These are phyloP conservation scores for Taiozyma sp. DNA, from an alignment of 1,139 yeast genomes.

Conservation along the genomic window DNA sequence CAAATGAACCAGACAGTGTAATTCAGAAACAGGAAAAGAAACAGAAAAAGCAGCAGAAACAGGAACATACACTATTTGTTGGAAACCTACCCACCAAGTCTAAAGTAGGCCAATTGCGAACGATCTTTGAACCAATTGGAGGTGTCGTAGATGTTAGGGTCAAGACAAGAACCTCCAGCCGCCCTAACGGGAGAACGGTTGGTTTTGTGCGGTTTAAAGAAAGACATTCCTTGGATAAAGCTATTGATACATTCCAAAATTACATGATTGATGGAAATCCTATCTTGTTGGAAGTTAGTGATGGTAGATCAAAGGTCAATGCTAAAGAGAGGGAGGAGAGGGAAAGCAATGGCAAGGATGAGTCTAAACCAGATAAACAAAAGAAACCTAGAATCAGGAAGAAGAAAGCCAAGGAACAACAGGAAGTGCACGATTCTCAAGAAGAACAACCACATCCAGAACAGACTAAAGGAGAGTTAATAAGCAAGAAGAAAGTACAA, in stretches of 20 bases:
- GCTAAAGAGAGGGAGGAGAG: not conserved
- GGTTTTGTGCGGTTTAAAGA: not conserved
- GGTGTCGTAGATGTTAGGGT: not conserved
- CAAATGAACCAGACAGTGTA: no score
- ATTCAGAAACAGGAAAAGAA: not conserved
- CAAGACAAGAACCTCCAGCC: not conserved
- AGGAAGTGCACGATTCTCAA: not conserved
- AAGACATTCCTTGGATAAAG: not conserved
- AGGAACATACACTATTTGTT: not conserved
- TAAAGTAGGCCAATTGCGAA: not conserved
- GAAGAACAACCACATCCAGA: not conserved
- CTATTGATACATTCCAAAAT: not conserved
- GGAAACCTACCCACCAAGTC: no score
- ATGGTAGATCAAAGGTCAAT: not conserved
- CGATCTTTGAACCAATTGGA: not conserved
- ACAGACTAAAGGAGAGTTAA: not conserved
- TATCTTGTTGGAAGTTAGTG: not conserved
- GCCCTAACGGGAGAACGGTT: not conserved
- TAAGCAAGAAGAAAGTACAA: not conserved
- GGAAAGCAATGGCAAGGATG: no score
- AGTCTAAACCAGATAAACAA: not conserved
- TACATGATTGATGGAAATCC: not conserved
- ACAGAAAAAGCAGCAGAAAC: not conserved
- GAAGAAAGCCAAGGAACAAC: not conserved
- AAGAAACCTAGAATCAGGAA: not conserved